Evolutionary conservation across 768 basidiomycete genomes (phyloP), one percentile per base, ranked within the genome.

Genomic region (Leccinum pellstonianum): DNA sequence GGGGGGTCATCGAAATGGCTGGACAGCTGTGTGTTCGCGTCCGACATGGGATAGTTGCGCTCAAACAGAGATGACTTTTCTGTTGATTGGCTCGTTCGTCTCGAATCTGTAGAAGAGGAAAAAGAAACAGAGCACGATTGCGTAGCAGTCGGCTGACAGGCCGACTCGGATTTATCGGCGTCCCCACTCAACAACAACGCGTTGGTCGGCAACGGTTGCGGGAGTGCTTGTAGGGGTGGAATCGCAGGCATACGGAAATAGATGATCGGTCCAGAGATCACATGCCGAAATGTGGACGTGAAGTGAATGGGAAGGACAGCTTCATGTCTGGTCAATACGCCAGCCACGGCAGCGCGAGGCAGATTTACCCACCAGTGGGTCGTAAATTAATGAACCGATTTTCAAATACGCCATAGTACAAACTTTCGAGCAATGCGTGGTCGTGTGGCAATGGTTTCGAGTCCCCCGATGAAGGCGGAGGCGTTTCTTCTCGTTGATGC

Each of bases 171-270:
- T 55, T 55, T 75, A 49, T 73, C 70, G 8, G 55, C 54, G 19
- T 73, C 72, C 35, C 67, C 71, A 7, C 62, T 38, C 43, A 69
- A 29, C 1, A 72, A 52, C 21, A 66, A 50, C 17, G 67, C 59
- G 52, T 59, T 73, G 25, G 66, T 71, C 33, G 70, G 73, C 58
- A 67, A 66, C 37, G 60, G 63, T 49, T 60, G 73, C 23, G 58
- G 77, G 62, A 65, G 73, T 25, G 86, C 82, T 56, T 79, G 85
- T 31, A 83, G 66, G n/a, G 86, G 86, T 14, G 87, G 81, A 23
- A 89, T 74, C 12, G 86, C 83, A 25, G 89, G 89, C 82, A 89
- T 87, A 41, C 85, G 83, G 60, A 87, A 86, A 60, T 80, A 80
- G 27, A 87, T 68, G 37, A 84, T 77, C 41, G 87, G 87, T 3